Evolutionary conservation across 768 basidiomycete genomes (phyloP).

Genomic region (Tylopilus balloui): DNA sequence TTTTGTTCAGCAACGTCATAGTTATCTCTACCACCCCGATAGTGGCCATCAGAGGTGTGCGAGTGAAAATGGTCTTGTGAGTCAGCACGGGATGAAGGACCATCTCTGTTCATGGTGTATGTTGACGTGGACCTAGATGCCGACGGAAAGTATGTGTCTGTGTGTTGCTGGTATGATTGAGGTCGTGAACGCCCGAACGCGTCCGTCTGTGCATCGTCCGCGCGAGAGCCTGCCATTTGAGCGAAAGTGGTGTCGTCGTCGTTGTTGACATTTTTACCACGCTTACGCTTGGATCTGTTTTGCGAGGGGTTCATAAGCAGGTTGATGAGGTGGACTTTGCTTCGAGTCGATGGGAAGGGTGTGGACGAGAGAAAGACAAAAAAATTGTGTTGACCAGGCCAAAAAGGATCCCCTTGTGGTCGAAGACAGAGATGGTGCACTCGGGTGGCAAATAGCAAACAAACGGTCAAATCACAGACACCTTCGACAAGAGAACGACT

Average conservation of each 20-base stretch:
- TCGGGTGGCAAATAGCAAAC: slow-evolving; percentile 28
- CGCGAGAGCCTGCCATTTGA: slow-evolving; percentile 41
- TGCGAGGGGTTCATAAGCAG: slow-evolving; percentile 37
- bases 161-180: slow-evolving; percentile 34
- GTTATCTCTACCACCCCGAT: slow-evolving; percentile 46
- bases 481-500: slow-evolving; percentile 16
- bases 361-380: slow-evolving; percentile 19
- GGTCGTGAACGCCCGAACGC: slow-evolving; percentile 51
- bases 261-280: slow-evolving; percentile 47
- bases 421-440: slow-evolving; percentile 19
- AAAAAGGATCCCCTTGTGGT: slow-evolving; percentile 28
- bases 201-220: slow-evolving; percentile 50
- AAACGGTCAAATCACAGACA: slow-evolving; percentile 32
- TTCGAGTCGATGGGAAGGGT: slow-evolving; percentile 17
- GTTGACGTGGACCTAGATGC: slow-evolving; percentile 41
- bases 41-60: slow-evolving; percentile 46
- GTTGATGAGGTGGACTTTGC: slow-evolving; percentile 16
- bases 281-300: slow-evolving; percentile 46
- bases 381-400: slow-evolving; percentile 27
- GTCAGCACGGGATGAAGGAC: slow-evolving; percentile 45
- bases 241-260: slow-evolving; percentile 40
- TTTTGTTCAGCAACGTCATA: slow-evolving; percentile 43
- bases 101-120: slow-evolving; percentile 49
- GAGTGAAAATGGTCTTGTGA: slow-evolving; percentile 40
- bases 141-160: slow-evolving; percentile 45